A percentile compares a stretch with the other conserved stretches of the same genome.
These are phyloP conservation scores for Neohortaea acidophila DNA, from an alignment of 495 filamentous ascomycete species.

Conservation along the genomic window DNA sequence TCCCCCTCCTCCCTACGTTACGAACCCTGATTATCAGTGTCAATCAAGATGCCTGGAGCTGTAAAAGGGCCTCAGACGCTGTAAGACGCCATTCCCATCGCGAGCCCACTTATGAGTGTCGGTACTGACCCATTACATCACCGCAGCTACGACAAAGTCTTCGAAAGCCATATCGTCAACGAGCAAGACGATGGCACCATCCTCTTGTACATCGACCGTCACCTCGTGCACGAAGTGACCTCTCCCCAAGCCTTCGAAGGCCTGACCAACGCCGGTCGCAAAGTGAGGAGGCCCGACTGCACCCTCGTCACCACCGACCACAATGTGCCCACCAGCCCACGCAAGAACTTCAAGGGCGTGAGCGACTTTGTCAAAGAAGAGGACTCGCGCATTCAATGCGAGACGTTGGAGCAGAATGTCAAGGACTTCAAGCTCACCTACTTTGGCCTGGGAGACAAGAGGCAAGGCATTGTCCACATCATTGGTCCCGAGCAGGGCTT, in stretches of 20 bases:
- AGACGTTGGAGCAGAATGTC: slow-evolving; percentile 92
- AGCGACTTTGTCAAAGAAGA: slow-evolving; percentile 77
- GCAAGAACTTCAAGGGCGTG: slow-evolving; percentile 79
- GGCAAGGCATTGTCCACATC: slow-evolving; percentile 96
- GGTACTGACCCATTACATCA: no score
- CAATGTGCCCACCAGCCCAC: slow-evolving; percentile 83
- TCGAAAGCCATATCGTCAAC: slow-evolving; percentile 83
- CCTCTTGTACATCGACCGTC: slow-evolving; percentile 85
- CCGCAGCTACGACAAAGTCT: slow-evolving; percentile 97
- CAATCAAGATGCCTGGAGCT: slow-evolving; percentile 14
- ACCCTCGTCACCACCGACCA: slow-evolving; percentile 94
- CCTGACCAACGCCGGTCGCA: slow-evolving; percentile 67
- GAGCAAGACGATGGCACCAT: slow-evolving; percentile 86
- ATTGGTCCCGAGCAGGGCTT: slow-evolving; percentile 99
- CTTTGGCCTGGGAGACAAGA: slow-evolving; percentile 89
- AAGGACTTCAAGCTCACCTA: slow-evolving; percentile 94
- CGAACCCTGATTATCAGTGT: no score
- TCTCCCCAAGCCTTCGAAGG: slow-evolving; percentile 99
- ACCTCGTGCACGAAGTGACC: slow-evolving; percentile 96
- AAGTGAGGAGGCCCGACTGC: slow-evolving; percentile 86
- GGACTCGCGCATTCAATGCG: slow-evolving; percentile 84
- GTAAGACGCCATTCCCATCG: neutral
- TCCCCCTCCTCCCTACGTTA: no score
- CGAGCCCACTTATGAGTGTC: no score
- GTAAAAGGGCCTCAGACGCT: slow-evolving; percentile 17